Evolutionary conservation across 108 stramenopile species (phyloP), one percentile per base, ranked within the genome.

Genomic region (Cyclotella atomus): DNA sequence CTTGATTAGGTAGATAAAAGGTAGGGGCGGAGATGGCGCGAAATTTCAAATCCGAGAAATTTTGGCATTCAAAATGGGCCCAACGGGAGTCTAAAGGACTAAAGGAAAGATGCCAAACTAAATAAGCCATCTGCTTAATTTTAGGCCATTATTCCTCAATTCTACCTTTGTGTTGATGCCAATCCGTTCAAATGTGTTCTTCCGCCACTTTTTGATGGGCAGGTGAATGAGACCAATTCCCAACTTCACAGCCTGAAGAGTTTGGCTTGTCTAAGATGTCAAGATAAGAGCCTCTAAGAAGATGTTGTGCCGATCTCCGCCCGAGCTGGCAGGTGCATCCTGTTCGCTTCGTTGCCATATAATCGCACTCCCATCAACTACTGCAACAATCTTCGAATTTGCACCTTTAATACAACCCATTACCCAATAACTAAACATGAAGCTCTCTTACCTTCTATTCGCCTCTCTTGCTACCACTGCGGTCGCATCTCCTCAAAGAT

Each of bases 381-480:
- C 4, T 15, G 28, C 56, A 49, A 32, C 56, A 32, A 6, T 12
- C 28, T 57, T 15, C 29, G 15, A 32, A 57, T 12, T 1, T 19
- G 1, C 56, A 5, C 12, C 29, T n/a, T 1, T 32, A 30, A 15
- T 1, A 57, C 28, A 29, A 29, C 12, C 20, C 16, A 32, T 15
- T 15, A 57, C 15, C 29, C 0, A 30, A 28, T 30, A 57, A 32
- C 14, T 30, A 1, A 57, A 30, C 14, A 57, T 57, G 56, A 57
- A 57, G 56, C 29, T 57, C 28, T 57, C 56, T 30, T 57, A 57
- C 56, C 29, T 57, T 57, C 20, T 57, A 2, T 57, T 57, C 56
- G 56, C 56, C 28, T 57, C 56, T 0, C 56, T 57, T 30, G 56
- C 29, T 30, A 57, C 29, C 56, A 32, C 56, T 10, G 56, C 29